A percentile compares a stretch with the other conserved stretches of the same genome.
These are phyloP conservation scores for Fraxinus ornus DNA, from an alignment of 305 asterid species.

Conservation along the genomic window DNA sequence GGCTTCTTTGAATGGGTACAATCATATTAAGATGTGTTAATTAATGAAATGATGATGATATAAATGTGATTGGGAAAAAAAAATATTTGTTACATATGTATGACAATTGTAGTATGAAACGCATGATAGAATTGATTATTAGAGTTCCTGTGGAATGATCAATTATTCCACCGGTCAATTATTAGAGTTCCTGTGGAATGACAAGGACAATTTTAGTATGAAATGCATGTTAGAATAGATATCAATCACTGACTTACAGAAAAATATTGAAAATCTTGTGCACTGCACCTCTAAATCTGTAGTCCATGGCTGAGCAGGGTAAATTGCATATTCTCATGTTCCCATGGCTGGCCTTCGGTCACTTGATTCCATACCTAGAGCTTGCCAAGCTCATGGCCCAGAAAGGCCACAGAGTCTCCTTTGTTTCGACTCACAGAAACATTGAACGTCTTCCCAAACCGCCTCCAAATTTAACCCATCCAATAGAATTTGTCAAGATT, in stretches of 20 bases:
- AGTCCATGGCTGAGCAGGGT: background rate
- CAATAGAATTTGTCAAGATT: conserved; percentile 26
- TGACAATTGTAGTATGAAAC: no score
- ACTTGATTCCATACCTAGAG: conserved; percentile 48
- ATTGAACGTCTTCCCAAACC: conserved; percentile 51
- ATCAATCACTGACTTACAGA: background rate
- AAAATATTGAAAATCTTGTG: background rate
- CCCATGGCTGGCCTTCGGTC: conserved; percentile 59
- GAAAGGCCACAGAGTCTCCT: conserved; percentile 48
- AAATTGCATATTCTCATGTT: conserved; percentile 23
- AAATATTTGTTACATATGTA: no score
- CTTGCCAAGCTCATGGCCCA: conserved; percentile 42
- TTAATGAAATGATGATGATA: no score
- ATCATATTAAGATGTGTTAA: no score
- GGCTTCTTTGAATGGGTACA: no score
- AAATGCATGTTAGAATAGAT: background rate
- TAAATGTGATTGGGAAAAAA: no score
- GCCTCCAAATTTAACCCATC: conserved; percentile 24
- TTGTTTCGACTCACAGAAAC: conserved; percentile 54
- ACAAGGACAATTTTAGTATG: background rate
- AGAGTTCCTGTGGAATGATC: no score
- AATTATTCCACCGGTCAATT: background rate
- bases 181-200: background rate
- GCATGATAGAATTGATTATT: no score
- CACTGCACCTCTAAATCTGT: background rate